Base-by-base conservation (phyloP, 2,329 filamentous ascomycete genomes). In the Fusarium sp. region DNA sequence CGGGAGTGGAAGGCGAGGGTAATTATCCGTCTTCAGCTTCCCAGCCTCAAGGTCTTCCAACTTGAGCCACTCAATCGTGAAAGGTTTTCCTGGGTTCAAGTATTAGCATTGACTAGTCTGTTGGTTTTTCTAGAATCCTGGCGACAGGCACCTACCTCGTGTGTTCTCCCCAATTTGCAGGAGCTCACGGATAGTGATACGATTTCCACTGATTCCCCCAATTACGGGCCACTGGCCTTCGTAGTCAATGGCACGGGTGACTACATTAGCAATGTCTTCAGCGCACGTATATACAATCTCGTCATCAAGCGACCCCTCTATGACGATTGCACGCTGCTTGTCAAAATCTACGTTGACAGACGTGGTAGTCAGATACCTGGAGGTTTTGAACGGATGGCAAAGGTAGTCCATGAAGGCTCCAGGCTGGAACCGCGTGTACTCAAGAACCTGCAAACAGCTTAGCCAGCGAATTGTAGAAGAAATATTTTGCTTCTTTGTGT, bases 391-490 rank as follows among this genome's bases (percentile, higher is more conserved):
- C 0, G 60, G 60, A 1, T 63, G 49, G 1, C 42, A 57, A 13
- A 63, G 17, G 45, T 63, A 63, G 31, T 63, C 60, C 60, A 63
- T 63, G 1, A 63, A 63, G 1, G 28, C 58, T 2, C 60, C 60
- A 0, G 60, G 60, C 0, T 63, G 60, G 3, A 63, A 63, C 0
- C 60, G 43, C 1, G 49, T 44, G 22, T 63, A 63, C 14, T 63
- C 60, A 6, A 63, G 10, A 1, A 44, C 10, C 60, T 63, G 3
- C 9, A 0, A 28, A 28, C 15, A 13, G 3, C 0, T 1, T 1
- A 0, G 0, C 39, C 1, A 57, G 24, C 0, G 5, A 7, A 1
- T 2, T 3, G 1, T 6, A 1, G 4, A 5, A 4, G 28, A 10
- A 31, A 28, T 0, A 4, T 1, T 1, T 1, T 6, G 1, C 2